Evolutionary conservation across 2,329 filamentous ascomycete genomes (phyloP).

Genomic region (Atkinsonella hypoxylon): DNA sequence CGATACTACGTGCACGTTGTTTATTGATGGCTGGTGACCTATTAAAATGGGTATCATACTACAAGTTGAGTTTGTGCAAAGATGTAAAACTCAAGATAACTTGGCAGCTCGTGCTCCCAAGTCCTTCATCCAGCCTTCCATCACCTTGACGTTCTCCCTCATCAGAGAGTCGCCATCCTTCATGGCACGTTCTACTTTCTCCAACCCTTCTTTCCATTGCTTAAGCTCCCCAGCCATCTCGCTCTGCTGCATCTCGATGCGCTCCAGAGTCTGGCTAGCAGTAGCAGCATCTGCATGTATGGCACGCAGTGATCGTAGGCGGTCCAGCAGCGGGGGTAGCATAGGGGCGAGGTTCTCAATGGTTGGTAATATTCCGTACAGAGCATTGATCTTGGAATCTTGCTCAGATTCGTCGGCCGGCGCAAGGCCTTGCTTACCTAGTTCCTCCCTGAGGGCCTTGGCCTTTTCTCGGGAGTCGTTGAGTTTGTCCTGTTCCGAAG

Average conservation of each 20-base stretch:
- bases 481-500: slow-evolving; percentile 60
- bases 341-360: slow-evolving; percentile 80
- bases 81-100: slow-evolving; percentile 26
- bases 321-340: slow-evolving; percentile 73
- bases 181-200: slow-evolving; percentile 66
- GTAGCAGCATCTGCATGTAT: slow-evolving; percentile 81
- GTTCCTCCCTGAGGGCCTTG: slow-evolving; percentile 47
- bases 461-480: slow-evolving; percentile 53
- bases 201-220: slow-evolving; percentile 73
- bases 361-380: slow-evolving; percentile 79
- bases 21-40: neutral
- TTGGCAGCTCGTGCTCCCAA: slow-evolving; percentile 65
- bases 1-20: neutral
- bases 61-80: neutral
- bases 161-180: slow-evolving; percentile 57
- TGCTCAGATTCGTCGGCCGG: slow-evolving; percentile 52
- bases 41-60: slow-evolving; percentile 9
- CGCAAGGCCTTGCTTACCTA: slow-evolving; percentile 33
- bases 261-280: slow-evolving; percentile 64
- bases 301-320: slow-evolving; percentile 68
- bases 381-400: slow-evolving; percentile 74
- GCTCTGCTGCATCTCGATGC: slow-evolving; percentile 65
- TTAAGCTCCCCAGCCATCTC: slow-evolving; percentile 76
- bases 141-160: slow-evolving; percentile 68
- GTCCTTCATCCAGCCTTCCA: slow-evolving; percentile 81